Base-by-base conservation (phyloP, 257 asterid species). In the Solanum stenotomum region DNA sequence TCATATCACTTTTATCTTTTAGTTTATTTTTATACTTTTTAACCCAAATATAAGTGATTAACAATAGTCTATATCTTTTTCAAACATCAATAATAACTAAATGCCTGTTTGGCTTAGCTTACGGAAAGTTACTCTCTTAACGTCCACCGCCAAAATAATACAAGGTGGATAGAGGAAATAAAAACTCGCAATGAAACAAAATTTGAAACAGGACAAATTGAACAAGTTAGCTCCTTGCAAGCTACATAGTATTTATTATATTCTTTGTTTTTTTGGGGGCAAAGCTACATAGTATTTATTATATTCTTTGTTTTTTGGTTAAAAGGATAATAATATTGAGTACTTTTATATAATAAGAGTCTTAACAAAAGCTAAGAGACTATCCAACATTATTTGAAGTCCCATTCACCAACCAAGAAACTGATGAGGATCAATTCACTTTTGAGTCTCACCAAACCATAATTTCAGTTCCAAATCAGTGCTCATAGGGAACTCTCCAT, bases 391-490 rank as follows among this genome's bases (percentile, higher is more conserved):
- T 63, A 63, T 10, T 63, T 63, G 12, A 23, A 63, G 31, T 63
- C 16, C 31, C 15, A 63, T n/a, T 63, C 23, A 29, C 8, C 38
- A 70, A 29, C 13, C 77, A 15, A 31, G 38, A 70, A 70, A 29
- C 12, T 70, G 38, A 70, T 29, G 23, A 70, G 76, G 12, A 70
- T 89, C 77, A 84, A 76, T 46, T 89, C 92, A 88, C 87, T 75
- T 46, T 42, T 91, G 92, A 38, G 83, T 37, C 33, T 46, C 33
- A 38, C 7, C 56, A 76, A 27, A 37, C 83, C 56, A 76, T 38
- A 76, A 76, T 37, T 38, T 76, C 34, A 37, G 56, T 6, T 76
- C 83, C 83, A 76, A 76, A 42, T 23, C 83, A 76, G 25, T 5
- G 16, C 1, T 88, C 11, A 23, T 38, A 44, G 72, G 52, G 31